These are phyloP conservation scores for Salicornia ramosissima DNA, from an alignment of 148 eudicot species.

Conservation along the genomic window DNA sequence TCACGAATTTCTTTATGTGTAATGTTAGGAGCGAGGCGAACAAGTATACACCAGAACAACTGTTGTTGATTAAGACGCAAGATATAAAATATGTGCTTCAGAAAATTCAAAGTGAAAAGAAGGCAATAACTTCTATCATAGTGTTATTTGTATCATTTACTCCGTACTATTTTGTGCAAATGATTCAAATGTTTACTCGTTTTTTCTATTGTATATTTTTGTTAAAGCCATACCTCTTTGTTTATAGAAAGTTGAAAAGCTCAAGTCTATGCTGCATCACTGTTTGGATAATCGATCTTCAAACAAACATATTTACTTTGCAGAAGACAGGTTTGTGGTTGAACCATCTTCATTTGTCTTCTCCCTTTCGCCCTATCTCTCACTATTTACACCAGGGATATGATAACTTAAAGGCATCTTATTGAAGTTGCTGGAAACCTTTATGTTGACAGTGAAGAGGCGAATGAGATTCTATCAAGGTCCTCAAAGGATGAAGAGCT, in stretches of 20 bases:
- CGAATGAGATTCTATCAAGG: constrained; percentile 43
- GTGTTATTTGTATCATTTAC: background rate
- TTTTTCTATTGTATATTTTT: background rate
- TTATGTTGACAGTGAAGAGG: constrained; percentile 54
- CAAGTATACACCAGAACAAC: constrained; percentile 63
- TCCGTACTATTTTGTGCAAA: background rate
- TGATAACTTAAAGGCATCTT: background rate
- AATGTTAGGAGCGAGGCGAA: constrained; percentile 55
- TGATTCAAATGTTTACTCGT: background rate
- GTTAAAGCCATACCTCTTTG: background rate
- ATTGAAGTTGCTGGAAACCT: background rate
- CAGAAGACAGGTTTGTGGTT: constrained; percentile 70
- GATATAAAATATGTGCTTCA: constrained; percentile 72
- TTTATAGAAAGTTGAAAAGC: constrained; percentile 75
- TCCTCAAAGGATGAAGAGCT: constrained; percentile 18
- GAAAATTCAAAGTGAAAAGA: constrained; percentile 81
- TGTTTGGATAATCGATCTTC: constrained; percentile 44
- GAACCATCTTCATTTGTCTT: background rate
- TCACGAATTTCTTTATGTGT: constrained; percentile 14
- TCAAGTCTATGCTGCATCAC: constrained; percentile 56
- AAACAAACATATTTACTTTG: constrained; percentile 62
- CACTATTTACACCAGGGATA: background rate
- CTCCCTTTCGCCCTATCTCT: background rate
- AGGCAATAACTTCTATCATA: constrained; percentile 32
- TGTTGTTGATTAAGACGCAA: constrained; percentile 79